Percentiles rank a stretch among this genome's conserved stretches.
Conservation (phyloP, 352 stramenopile species). For the Globisporangium sylvaticum region DNA sequence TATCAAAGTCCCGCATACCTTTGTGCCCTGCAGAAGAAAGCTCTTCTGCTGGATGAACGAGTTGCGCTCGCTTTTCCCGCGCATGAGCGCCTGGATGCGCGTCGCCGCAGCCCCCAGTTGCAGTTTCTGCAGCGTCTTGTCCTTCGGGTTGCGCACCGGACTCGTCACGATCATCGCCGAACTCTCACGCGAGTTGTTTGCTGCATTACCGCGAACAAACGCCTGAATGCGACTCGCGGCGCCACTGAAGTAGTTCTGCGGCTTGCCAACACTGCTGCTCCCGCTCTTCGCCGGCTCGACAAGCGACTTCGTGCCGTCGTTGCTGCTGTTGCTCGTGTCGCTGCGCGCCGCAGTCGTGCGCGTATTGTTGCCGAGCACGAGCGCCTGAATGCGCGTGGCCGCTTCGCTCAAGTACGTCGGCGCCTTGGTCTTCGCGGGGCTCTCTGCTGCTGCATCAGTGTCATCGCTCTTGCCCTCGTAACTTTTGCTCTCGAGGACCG, state of each 20-base stretch:
- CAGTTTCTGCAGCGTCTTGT: not conserved
- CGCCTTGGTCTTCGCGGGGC: constrained; percentile 6
- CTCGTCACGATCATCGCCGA: not conserved
- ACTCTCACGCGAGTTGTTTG: not conserved
- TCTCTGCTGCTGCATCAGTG: not conserved
- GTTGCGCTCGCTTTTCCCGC: constrained; percentile 49
- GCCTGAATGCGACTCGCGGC: constrained; percentile 33
- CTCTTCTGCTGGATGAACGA: constrained; percentile 49
- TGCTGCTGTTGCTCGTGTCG: constrained; percentile 18
- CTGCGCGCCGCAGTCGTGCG: constrained; percentile 13
- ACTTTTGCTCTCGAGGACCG: constrained; percentile 7
- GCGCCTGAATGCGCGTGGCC: constrained; percentile 33
- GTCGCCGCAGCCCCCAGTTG: constrained; percentile 42
- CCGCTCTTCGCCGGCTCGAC: constrained; percentile 12
- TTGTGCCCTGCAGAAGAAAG: constrained; percentile 63
- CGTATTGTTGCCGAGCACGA: constrained; percentile 19
- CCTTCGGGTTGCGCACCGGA: constrained; percentile 2
- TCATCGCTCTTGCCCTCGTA: not conserved
- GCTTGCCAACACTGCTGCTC: constrained; percentile 14
- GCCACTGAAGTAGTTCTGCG: constrained; percentile 33
- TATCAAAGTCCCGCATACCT: constrained; percentile 26
- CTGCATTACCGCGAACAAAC: constrained; percentile 24
- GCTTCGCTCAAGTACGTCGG: constrained; percentile 28
- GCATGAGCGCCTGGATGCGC: constrained; percentile 68
- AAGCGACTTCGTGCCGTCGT: constrained; percentile 13